Evolutionary conservation across 1,139 yeast genomes (phyloP).

Genomic region (Williopsis jadinii): DNA sequence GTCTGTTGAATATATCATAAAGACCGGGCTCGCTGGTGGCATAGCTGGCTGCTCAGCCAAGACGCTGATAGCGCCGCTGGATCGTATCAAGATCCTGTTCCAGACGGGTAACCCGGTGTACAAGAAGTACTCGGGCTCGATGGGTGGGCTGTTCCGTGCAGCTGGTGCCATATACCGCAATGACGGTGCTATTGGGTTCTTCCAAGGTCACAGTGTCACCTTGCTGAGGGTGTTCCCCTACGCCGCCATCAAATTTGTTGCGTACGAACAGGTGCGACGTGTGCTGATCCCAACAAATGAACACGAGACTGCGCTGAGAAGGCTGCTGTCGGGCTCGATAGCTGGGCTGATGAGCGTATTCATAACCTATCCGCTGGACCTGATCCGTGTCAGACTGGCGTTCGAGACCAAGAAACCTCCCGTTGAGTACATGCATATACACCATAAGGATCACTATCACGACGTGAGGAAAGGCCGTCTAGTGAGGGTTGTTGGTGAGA

Average conservation of each 20-base stretch:
- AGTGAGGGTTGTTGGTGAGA: constrained; percentile 42
- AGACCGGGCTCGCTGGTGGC: constrained; percentile 94
- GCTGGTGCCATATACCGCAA: constrained; percentile 53
- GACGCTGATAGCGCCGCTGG: constrained; percentile 91
- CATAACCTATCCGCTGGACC: constrained; percentile 87
- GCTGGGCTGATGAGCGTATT: constrained; percentile 85
- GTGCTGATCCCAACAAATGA: constrained; percentile 66
- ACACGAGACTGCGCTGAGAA: constrained; percentile 72
- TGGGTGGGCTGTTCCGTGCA: constrained; percentile 70
- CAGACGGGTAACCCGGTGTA: constrained; percentile 95
- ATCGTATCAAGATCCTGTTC: constrained; percentile 86
- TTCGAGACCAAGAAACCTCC: constrained; percentile 57
- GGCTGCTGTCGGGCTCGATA: constrained; percentile 84
- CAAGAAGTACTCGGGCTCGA: constrained; percentile 70
- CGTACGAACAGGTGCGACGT: constrained; percentile 87
- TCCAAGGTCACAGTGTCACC: constrained; percentile 95
- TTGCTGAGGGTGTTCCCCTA: constrained; percentile 88
- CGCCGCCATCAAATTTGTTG: constrained; percentile 96
- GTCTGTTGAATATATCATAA: constrained; percentile 67
- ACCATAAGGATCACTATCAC: constrained; percentile 22
- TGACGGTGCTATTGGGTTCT: constrained; percentile 80
- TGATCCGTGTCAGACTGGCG: constrained; percentile 86
- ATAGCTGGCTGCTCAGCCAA: constrained; percentile 94
- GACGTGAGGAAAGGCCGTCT: constrained; percentile 43
- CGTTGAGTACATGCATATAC: constrained; percentile 12